Base-by-base conservation (phyloP, 2,329 filamentous ascomycete genomes). In the Aciculosporium take region DNA sequence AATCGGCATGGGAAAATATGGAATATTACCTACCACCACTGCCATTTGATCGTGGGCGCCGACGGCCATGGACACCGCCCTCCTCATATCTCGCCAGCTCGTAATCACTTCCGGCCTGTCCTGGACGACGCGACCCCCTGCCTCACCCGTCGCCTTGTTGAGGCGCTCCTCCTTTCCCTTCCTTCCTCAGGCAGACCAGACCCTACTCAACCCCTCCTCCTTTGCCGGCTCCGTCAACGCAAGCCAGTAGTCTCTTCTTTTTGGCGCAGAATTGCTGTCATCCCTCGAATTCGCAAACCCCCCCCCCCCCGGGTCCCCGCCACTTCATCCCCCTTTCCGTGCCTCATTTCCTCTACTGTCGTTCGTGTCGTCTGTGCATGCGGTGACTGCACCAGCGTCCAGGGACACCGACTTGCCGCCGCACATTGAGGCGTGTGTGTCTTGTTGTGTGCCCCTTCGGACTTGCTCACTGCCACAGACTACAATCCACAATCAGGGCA, bases 71-170 rank as follows among this genome's bases (percentile, higher is more conserved):
- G 18, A 24, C 33, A 15, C 33, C 33, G 33, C 38, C 27, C 24
- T 41, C 7, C 29, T 23, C 24, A 29, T 36, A n/a, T n/a, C n/a
- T n/a, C 18, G 33, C 38, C 24, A 31, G 18, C 32, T 34, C 39
- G 27, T 17, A n/a, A n/a, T 27, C 39, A n/a, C 21, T 17, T 29
- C 12, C 24, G 31, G 28, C 25, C 33, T 31, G 23, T 36, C 25
- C 28, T 35, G 39, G 39, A n/a, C 33, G 20, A 20, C 10, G 39
- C 18, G 32, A 37, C 39, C 33, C 39, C 33, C n/a, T 41, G 27
- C 13, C 17, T 15, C 32, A 25, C 29, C 33, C 27, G 21, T 37
- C 25, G 31, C 17, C 12, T 35, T 23, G 31, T 35, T 21, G 39
- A 40, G 17, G 18, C 27, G 13, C 20, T 29, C 25, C 36, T 23